Evolutionary conservation across 495 filamentous ascomycete genomes (phyloP), one percentile per base, ranked within the genome.

Genomic region (Neurospora sp.): DNA sequence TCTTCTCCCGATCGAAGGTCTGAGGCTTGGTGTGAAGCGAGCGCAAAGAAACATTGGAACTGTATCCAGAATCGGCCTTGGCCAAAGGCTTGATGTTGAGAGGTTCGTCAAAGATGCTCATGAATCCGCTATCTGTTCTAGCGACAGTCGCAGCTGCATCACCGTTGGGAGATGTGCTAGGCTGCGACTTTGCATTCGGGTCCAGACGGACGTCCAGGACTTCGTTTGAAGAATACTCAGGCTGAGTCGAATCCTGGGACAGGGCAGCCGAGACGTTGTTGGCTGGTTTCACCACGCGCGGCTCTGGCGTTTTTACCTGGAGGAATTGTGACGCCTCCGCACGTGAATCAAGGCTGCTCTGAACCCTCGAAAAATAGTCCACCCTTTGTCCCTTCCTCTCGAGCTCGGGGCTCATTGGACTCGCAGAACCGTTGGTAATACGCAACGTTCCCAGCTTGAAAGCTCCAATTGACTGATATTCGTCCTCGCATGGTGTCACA

Each of bases 381-480:
- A 45, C 42, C 31, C 28, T n/a, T 19, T 70, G 71, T 73, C 34
- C 42, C 66, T 76, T 78, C 70, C 77, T 79, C 43, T 76, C 77
- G 10, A 72, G 24, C 69, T 82, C 82, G 10, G 84, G 82, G 38
- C 83, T 85, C 19, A 66, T 48, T 3, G 85, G 85, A 69, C 84
- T 85, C 8, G 83, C 85, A n/a, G 84, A 78, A 24, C 88, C 88
- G 77, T 90, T 90, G 36, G 84, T 86, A 71, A 90, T 89, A 70
- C 87, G 84, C 72, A 90, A 77, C 6, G 87, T 86, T 4, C 88
- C 88, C 28, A 86, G 82, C 75, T 89, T 89, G 76, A 88, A 89
- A 31, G 83, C 88, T 31, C 88, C 88, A 72, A 87, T 86, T 31
- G 86, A 86, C 76, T 82, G 81, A 71, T 88, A 88, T n/a, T 85